phyloP scores from a whole-genome alignment of 305 asterid genomes.

The Fraxinus angustifolia region DNA sequence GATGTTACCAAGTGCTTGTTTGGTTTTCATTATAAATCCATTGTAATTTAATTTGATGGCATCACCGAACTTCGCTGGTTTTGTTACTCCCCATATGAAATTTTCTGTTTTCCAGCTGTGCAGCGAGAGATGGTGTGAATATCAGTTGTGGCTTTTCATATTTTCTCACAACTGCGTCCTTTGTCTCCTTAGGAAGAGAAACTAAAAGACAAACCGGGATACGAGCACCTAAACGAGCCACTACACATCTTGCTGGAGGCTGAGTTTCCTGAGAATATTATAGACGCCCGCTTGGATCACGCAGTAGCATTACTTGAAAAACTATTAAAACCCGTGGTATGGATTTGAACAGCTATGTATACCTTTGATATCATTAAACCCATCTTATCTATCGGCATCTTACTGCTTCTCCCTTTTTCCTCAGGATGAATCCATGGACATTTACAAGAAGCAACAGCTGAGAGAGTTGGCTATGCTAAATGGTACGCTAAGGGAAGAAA shows the following conservation, averaged over 20 bases:
- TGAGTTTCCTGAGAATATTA: slow-evolving; percentile 72
- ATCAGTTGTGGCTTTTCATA: not conserved
- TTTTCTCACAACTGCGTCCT: slow-evolving; percentile 11
- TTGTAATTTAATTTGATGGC: not conserved
- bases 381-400: slow-evolving; percentile 2
- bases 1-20: not conserved
- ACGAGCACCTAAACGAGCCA: slow-evolving; percentile 85
- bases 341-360: slow-evolving; percentile 2
- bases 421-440: slow-evolving; percentile 76
- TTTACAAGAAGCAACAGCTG: slow-evolving; percentile 71
- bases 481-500: slow-evolving; percentile 70
- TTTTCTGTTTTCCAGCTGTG: not conserved
- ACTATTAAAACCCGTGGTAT: slow-evolving; percentile 77
- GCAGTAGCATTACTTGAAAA: slow-evolving; percentile 59
- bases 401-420: not conserved
- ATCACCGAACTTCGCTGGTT: not conserved
- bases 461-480: slow-evolving; percentile 74
- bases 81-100: not conserved
- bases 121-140: not conserved
- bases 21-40: not conserved
- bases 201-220: slow-evolving; percentile 71
- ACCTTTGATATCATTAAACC: not conserved
- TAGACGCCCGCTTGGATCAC: slow-evolving; percentile 64
- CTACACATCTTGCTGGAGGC: slow-evolving; percentile 77
- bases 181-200: slow-evolving; percentile 56